Percentiles rank a stretch among this genome's conserved stretches.
Conservation (phyloP, 2,329 filamentous ascomycete species). For the Pyrenochaeta sp. region DNA sequence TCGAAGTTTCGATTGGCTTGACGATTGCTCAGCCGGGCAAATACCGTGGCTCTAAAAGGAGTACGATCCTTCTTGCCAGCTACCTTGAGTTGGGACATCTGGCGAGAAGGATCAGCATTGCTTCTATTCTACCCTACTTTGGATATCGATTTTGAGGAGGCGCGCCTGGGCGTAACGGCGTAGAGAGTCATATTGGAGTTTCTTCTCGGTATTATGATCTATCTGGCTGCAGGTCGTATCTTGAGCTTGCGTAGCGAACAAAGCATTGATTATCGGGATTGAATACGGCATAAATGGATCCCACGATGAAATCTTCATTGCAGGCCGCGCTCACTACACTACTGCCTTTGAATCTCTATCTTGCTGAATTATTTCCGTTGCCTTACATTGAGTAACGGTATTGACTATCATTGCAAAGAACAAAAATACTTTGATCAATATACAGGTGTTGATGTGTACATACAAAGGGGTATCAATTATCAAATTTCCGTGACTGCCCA, state of each 20-base stretch:
- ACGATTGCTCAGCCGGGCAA: not conserved
- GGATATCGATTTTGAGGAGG: too few relatives aligned
- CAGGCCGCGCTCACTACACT: not conserved
- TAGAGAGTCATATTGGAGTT: too few relatives aligned
- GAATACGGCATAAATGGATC: too few relatives aligned
- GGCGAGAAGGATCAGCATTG: not conserved
- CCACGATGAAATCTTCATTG: too few relatives aligned
- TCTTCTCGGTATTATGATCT: too few relatives aligned
- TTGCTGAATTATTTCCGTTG: not conserved
- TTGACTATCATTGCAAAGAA: not conserved
- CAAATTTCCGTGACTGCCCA: not conserved
- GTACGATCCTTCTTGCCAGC: not conserved
- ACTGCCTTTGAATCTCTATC: not conserved
- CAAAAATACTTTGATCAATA: not conserved
- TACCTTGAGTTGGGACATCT: not conserved
- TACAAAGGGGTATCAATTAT: constrained; percentile 3
- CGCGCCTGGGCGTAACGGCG: not conserved
- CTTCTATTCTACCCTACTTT: too few relatives aligned
- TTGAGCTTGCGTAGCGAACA: not conserved
- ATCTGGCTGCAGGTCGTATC: too few relatives aligned
- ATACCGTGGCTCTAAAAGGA: not conserved
- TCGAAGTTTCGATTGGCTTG: not conserved
- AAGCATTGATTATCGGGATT: not conserved
- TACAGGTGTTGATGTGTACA: not conserved
- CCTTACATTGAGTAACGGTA: not conserved